Evolutionary conservation across 768 basidiomycete genomes (phyloP).

Genomic region (Panus rudis): DNA sequence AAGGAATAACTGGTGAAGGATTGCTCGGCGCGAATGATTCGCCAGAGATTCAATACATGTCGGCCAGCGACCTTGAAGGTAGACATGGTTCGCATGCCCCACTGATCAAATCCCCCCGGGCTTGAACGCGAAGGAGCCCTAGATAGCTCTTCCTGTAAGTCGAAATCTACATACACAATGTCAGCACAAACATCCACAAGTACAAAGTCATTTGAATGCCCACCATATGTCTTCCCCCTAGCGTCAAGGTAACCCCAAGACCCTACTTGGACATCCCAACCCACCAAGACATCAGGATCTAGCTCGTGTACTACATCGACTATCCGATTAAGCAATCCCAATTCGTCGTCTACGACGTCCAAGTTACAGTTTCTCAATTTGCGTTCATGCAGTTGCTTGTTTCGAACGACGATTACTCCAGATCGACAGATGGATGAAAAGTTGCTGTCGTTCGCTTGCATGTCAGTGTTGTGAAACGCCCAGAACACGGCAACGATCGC

Average conservation of each 20-base stretch:
- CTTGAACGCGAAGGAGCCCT: constrained; percentile 52
- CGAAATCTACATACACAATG: constrained; percentile 45
- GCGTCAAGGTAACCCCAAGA: constrained; percentile 88
- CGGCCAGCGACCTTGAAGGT: constrained; percentile 82
- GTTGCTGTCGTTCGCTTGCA: constrained; percentile 29
- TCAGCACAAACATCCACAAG: background rate
- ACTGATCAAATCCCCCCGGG: constrained; percentile 45
- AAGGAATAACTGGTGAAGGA: constrained; percentile 76
- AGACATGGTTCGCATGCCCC: constrained; percentile 68
- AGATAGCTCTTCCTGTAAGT: constrained; percentile 66
- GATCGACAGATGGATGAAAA: constrained; percentile 26
- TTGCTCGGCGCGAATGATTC: constrained; percentile 83
- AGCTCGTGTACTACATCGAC: constrained; percentile 67
- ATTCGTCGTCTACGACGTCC: constrained; percentile 57
- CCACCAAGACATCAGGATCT: constrained; percentile 88
- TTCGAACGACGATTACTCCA: constrained; percentile 51
- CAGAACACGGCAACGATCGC: constrained; percentile 68
- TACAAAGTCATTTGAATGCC: constrained; percentile 5
- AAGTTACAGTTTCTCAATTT: constrained; percentile 38
- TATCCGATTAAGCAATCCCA: constrained; percentile 72
- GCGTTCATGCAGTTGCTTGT: constrained; percentile 30
- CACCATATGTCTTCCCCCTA: constrained; percentile 59
- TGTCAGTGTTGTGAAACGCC: constrained; percentile 50
- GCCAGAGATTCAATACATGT: constrained; percentile 90
- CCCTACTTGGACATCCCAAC: constrained; percentile 84